Evolutionary conservation across 495 filamentous ascomycete species (phyloP).

Genomic region (Diplogelasinospora grovesii): DNA sequence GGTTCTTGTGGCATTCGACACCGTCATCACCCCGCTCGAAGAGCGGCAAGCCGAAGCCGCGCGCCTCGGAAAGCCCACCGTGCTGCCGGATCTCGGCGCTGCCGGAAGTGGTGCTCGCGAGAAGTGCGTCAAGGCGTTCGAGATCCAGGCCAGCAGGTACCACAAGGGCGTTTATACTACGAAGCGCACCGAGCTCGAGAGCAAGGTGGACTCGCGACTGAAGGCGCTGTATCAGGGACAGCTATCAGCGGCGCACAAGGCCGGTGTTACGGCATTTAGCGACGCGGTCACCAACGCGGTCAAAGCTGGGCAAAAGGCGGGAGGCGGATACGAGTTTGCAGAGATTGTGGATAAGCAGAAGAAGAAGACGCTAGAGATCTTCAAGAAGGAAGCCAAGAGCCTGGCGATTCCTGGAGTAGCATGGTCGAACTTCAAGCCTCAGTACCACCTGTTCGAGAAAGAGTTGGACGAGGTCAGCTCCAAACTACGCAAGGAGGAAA

Average conservation of each 20-base stretch:
- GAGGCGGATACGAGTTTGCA: conserved; percentile 83
- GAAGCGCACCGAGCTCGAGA: conserved; percentile 78
- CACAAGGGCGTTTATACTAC: conserved; percentile 88
- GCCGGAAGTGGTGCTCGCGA: conserved; percentile 66
- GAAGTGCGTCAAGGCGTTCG: conserved; percentile 74
- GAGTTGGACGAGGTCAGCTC: conserved; percentile 82
- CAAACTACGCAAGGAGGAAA: conserved; percentile 82
- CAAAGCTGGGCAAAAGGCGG: conserved; percentile 86
- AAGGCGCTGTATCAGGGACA: conserved; percentile 85
- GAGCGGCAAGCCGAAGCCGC: conserved; percentile 71
- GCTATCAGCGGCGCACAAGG: conserved; percentile 79
- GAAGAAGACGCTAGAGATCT: conserved; percentile 62
- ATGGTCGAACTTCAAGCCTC: conserved; percentile 66
- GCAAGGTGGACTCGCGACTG: conserved; percentile 76
- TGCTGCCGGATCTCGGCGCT: conserved; percentile 69
- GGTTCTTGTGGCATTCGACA: conserved; percentile 77
- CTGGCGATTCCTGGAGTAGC: conserved; percentile 67
- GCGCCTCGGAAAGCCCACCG: conserved; percentile 59
- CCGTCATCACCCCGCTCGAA: conserved; percentile 74
- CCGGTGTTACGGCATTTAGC: conserved; percentile 78
- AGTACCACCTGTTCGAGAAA: conserved; percentile 55
- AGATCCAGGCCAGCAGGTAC: conserved; percentile 84
- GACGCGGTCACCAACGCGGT: conserved; percentile 71
- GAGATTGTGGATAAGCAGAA: conserved; percentile 86
- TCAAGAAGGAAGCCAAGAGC: conserved; percentile 67